phyloP scores from a whole-genome alignment of 768 basidiomycete species.

The Serendipita sp. region DNA sequence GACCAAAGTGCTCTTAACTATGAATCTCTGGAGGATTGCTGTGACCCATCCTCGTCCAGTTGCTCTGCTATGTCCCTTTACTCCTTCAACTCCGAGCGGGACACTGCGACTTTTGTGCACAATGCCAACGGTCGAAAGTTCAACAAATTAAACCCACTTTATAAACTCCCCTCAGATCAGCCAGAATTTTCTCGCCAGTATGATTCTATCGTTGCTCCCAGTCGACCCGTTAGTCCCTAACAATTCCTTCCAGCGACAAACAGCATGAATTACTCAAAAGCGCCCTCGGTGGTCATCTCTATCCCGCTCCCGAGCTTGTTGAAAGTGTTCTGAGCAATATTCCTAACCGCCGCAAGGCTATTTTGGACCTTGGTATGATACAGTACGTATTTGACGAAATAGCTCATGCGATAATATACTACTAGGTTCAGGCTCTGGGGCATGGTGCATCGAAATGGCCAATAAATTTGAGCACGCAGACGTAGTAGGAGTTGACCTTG shows the following conservation, averaged over 20 bases:
- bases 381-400: neutral
- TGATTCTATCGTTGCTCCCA: neutral
- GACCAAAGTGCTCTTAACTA: neutral
- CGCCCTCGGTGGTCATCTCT: neutral
- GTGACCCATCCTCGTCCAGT: neutral
- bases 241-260: neutral
- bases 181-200: neutral
- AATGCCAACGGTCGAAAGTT: neutral
- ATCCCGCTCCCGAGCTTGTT: neutral
- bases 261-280: neutral
- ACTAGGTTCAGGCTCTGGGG: neutral
- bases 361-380: slow-evolving; percentile 1
- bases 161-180: neutral
- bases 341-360: neutral
- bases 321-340: neutral
- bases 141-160: neutral
- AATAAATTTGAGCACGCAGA: neutral
- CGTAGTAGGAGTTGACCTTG: neutral
- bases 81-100: neutral
- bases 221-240: neutral
- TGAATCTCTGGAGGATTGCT: neutral
- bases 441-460: neutral
- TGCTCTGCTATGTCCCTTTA: neutral
- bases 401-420: neutral
- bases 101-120: neutral